Evolutionary conservation across 2,329 filamentous ascomycete genomes (phyloP).

Genomic region (Fusarium multiceps): DNA sequence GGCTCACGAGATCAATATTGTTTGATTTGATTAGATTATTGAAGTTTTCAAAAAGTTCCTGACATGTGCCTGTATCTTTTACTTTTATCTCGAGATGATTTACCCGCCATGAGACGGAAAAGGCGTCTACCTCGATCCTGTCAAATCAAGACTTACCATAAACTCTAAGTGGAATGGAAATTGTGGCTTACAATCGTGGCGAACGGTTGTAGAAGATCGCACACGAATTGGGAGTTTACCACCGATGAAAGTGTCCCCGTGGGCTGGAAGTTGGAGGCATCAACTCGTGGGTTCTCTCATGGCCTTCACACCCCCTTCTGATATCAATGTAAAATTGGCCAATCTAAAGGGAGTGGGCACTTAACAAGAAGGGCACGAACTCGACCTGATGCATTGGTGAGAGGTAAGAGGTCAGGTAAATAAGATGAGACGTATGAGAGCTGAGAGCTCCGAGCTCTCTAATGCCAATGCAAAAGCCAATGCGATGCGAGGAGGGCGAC

Average conservation of each 20-base stretch:
- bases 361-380: slow-evolving; percentile 31
- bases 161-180: neutral
- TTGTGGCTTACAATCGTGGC: slow-evolving; percentile 44
- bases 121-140: slow-evolving; percentile 30
- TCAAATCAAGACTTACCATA: slow-evolving; percentile 3
- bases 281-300: slow-evolving; percentile 27
- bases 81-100: neutral
- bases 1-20: slow-evolving; percentile 24
- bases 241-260: slow-evolving; percentile 37
- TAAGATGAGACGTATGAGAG: slow-evolving; percentile 22
- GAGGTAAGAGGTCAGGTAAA: slow-evolving; percentile 8
- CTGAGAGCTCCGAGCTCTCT: slow-evolving; percentile 13
- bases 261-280: slow-evolving; percentile 38
- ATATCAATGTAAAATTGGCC: slow-evolving; percentile 19
- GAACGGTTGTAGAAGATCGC: slow-evolving; percentile 28
- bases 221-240: slow-evolving; percentile 19
- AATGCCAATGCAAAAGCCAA: slow-evolving; percentile 1
- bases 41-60: neutral
- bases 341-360: slow-evolving; percentile 25
- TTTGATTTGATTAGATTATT: neutral
- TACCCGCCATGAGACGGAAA: slow-evolving; percentile 27
- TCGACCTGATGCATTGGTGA: slow-evolving; percentile 35
- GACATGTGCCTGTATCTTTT: slow-evolving; percentile 15
- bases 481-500: slow-evolving; percentile 29
- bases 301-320: slow-evolving; percentile 22